A percentile compares a stretch with the other conserved stretches of the same genome.
These are phyloP conservation scores for Spiraea crenata DNA, from an alignment of 331 rosid species.

Conservation along the genomic window DNA sequence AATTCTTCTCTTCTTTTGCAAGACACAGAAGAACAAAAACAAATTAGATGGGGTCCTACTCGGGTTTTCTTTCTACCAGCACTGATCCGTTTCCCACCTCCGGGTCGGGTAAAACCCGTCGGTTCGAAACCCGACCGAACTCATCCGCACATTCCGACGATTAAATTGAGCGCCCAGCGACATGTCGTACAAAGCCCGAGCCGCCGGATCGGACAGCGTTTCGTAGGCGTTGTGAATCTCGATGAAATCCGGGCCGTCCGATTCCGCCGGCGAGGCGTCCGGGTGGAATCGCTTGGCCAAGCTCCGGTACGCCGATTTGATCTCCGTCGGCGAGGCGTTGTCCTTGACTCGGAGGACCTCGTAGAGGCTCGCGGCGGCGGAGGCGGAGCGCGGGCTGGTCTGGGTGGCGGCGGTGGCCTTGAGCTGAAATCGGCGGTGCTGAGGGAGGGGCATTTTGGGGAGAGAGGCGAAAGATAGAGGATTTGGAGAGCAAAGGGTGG, in stretches of 20 bases:
- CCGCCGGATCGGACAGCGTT: constrained; percentile 78
- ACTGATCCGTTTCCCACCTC: constrained; percentile 95
- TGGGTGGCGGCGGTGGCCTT: constrained; percentile 27
- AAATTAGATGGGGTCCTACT: background rate
- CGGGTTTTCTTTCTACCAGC: constrained; percentile 55
- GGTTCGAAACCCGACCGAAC: constrained; percentile 20
- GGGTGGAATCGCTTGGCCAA: constrained; percentile 87
- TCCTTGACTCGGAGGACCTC: constrained; percentile 54
- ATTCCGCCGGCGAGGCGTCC: constrained; percentile 42
- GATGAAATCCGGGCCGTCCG: constrained; percentile 57
- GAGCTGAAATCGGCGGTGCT: background rate
- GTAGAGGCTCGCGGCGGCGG: constrained; percentile 48
- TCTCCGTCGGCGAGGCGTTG: constrained; percentile 66
- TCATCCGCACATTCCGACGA: constrained; percentile 7
- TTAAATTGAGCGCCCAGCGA: constrained; percentile 30
- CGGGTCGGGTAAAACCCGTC: constrained; percentile 49
- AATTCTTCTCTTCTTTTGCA: background rate
- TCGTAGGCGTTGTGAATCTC: constrained; percentile 72
- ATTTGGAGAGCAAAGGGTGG: constrained; percentile 15
- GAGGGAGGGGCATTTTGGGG: background rate
- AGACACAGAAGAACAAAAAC: background rate
- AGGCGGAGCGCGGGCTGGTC: constrained; percentile 6
- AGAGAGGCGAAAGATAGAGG: background rate
- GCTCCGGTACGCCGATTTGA: constrained; percentile 76
- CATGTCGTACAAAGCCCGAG: constrained; percentile 65